Conservation (phyloP, 2,329 filamentous ascomycete species). For the Nothopassalora personata region DNA sequence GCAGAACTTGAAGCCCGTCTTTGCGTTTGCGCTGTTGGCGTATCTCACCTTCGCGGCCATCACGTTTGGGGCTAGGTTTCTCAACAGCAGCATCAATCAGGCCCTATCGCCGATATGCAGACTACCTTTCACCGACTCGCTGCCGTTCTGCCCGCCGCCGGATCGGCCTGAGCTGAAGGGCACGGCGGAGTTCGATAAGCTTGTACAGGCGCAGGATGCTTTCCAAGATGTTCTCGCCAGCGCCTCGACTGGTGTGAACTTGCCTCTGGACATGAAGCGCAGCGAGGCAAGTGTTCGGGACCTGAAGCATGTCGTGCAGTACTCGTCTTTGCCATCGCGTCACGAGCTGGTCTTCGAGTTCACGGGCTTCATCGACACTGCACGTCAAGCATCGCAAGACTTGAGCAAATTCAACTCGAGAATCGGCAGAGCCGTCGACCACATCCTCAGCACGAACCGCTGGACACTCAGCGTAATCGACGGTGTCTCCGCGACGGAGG, state of each 20-base stretch:
- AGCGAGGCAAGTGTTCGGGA: slow-evolving; percentile 70
- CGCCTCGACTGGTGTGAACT: slow-evolving; percentile 57
- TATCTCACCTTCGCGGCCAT: slow-evolving; percentile 57
- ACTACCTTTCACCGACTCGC: slow-evolving; percentile 58
- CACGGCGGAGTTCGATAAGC: slow-evolving; percentile 62
- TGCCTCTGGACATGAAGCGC: slow-evolving; percentile 75
- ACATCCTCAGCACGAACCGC: slow-evolving; percentile 67
- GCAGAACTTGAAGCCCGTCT: slow-evolving; percentile 57
- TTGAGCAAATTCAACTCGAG: slow-evolving; percentile 72
- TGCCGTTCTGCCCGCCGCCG: slow-evolving; percentile 56
- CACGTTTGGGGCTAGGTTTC: slow-evolving; percentile 57
- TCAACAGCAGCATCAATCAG: slow-evolving; percentile 55
- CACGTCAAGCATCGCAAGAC: slow-evolving; percentile 58
- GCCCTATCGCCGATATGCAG: slow-evolving; percentile 65
- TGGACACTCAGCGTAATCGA: slow-evolving; percentile 69
- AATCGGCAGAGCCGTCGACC: slow-evolving; percentile 68
- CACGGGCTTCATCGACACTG: slow-evolving; percentile 66
- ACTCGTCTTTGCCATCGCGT: slow-evolving; percentile 61
- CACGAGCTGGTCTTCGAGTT: slow-evolving; percentile 72
- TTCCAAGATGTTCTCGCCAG: slow-evolving; percentile 72
- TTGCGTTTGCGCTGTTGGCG: slow-evolving; percentile 57
- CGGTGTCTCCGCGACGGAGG: slow-evolving; percentile 48
- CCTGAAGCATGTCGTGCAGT: slow-evolving; percentile 64
- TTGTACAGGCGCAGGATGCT: slow-evolving; percentile 68
- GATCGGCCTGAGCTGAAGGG: slow-evolving; percentile 24